Percentiles rank a stretch among this genome's conserved stretches.
Evolutionary conservation across 169 alveolate genomes (phyloP).

Genomic region (Cytauxzoon felis): DNA sequence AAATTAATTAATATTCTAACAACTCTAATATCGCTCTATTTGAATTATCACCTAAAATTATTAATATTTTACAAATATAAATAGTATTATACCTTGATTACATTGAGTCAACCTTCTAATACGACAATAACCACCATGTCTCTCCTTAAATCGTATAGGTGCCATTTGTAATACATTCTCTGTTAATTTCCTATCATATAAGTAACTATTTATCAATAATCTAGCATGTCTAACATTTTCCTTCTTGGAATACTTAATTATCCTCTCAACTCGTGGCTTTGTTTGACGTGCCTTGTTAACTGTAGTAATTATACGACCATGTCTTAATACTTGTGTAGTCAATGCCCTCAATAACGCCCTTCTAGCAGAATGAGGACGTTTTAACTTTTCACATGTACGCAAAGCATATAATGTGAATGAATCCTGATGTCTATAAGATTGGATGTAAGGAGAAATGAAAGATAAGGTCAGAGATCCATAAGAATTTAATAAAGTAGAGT

Average conservation of each 20-base stretch:
- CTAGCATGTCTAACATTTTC: slow-evolving; percentile 62
- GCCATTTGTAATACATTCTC: slow-evolving; percentile 65
- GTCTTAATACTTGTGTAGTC: slow-evolving; percentile 72
- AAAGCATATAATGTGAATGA: slow-evolving; percentile 35
- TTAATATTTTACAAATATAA: no score
- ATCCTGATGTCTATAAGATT: no score
- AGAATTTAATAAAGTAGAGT: no score
- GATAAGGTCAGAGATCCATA: no score
- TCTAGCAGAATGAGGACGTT: slow-evolving; percentile 65
- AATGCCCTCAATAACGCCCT: slow-evolving; percentile 74
- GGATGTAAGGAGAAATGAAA: no score
- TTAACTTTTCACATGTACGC: slow-evolving; percentile 57
- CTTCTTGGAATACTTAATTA: slow-evolving; percentile 71
- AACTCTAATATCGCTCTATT: slow-evolving; percentile 62
- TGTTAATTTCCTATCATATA: slow-evolving; percentile 70
- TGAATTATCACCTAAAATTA: slow-evolving; percentile 69
- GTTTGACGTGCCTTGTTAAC: slow-evolving; percentile 74
- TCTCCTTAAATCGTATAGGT: slow-evolving; percentile 66
- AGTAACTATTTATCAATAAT: slow-evolving; percentile 62
- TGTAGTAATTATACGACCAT: slow-evolving; percentile 73
- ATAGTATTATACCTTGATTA: slow-evolving; percentile 58
- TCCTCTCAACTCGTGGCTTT: slow-evolving; percentile 70
- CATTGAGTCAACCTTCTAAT: slow-evolving; percentile 58
- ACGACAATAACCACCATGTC: slow-evolving; percentile 75
- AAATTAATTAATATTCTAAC: slow-evolving; percentile 26